Percentiles rank a stretch among this genome's conserved stretches.
Conservation (phyloP, 1,284 basidiomycete genomes). For the Rugosomyces carneus region DNA sequence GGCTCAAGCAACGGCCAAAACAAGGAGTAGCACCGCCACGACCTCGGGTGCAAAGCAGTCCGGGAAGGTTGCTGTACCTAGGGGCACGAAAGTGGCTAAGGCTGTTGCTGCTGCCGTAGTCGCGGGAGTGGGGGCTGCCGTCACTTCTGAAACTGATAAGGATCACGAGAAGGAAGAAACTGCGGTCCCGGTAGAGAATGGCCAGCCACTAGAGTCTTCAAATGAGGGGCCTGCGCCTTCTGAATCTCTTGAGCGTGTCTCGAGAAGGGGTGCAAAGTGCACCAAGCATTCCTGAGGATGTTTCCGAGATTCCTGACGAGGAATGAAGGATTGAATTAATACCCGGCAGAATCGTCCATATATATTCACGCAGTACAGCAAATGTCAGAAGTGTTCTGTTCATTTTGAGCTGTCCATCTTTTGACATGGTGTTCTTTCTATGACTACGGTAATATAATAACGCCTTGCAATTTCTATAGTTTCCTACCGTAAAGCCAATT, state of each 20-base stretch:
- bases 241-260: slow-evolving; percentile 10
- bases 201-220: background rate
- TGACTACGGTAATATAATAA: background rate
- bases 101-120: slow-evolving; percentile 3
- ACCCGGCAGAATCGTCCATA: too few species aligned
- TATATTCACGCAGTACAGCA: too few species aligned
- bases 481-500: background rate
- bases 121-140: background rate
- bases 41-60: slow-evolving; percentile 13
- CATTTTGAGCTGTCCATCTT: background rate
- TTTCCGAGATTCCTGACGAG: slow-evolving; percentile 40
- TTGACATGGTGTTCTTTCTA: too few species aligned
- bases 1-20: slow-evolving; percentile 17
- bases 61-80: slow-evolving; percentile 5
- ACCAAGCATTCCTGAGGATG: slow-evolving; percentile 43
- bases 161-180: slow-evolving; percentile 1
- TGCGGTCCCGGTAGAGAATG: slow-evolving; percentile 2
- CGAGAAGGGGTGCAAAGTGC: slow-evolving; percentile 36
- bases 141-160: background rate
- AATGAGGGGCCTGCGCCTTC: background rate
- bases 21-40: slow-evolving; percentile 14
- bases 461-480: background rate
- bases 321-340: slow-evolving; percentile 6
- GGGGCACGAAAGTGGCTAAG: slow-evolving; percentile 10
- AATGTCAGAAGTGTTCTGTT: background rate